These are phyloP conservation scores for Pythium volutum DNA, from an alignment of 352 stramenopile genomes.

Conservation along the genomic window DNA sequence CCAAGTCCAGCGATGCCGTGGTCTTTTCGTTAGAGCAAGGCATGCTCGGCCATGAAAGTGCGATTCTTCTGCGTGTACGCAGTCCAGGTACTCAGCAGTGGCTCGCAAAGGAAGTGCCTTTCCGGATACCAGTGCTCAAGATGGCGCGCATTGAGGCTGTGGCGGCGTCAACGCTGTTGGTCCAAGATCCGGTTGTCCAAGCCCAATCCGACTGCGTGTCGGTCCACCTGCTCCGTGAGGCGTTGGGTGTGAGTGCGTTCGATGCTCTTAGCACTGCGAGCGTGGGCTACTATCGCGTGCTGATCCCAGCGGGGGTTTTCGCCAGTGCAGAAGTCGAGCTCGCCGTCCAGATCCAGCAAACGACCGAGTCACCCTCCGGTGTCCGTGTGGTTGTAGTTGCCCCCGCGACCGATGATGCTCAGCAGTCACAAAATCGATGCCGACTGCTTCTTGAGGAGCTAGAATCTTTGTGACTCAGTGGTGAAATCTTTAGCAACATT, in stretches of 20 bases:
- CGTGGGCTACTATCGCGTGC: conserved; percentile 48
- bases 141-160: conserved; percentile 33
- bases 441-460: conserved; percentile 6
- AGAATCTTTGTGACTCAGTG: conserved; percentile 4
- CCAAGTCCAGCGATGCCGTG: conserved; percentile 18
- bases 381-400: neutral
- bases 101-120: conserved; percentile 42
- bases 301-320: neutral
- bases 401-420: neutral
- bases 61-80: conserved; percentile 37
- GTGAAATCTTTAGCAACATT: neutral
- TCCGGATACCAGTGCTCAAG: conserved; percentile 49
- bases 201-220: conserved; percentile 28
- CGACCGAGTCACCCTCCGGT: conserved; percentile 1
- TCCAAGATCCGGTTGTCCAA: neutral
- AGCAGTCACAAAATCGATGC: neutral
- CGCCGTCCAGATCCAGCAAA: neutral
- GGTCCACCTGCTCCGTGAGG: conserved; percentile 39
- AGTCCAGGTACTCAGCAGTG: conserved; percentile 62
- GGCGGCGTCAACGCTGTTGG: neutral
- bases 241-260: conserved; percentile 52
- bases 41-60: conserved; percentile 12
- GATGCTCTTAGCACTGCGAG: conserved; percentile 46
- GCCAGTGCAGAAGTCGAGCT: neutral
- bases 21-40: conserved; percentile 26